Evolutionary conservation across 1,284 basidiomycete genomes (phyloP).

Genomic region (Fomitiporia mediterranea): DNA sequence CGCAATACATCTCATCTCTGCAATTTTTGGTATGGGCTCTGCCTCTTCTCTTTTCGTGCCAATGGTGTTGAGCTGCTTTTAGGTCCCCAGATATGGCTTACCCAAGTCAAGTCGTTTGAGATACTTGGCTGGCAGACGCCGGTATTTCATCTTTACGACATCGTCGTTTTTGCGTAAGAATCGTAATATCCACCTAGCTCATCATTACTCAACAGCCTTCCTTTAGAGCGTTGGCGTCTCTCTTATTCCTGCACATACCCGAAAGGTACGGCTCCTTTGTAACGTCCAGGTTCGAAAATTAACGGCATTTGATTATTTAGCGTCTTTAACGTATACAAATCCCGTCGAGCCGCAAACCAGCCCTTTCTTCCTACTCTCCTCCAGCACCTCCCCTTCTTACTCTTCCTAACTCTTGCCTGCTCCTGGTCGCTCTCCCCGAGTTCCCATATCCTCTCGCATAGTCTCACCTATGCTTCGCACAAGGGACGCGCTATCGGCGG

Average conservation of each 20-base stretch:
- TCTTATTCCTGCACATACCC: conserved; percentile 22
- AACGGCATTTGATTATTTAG: conserved; percentile 3
- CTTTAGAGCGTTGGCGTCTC: conserved; percentile 20
- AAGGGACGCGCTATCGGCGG: conserved; percentile 12
- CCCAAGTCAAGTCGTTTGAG: conserved; percentile 8
- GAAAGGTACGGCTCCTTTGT: conserved; percentile 20
- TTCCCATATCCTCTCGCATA: conserved; percentile 18
- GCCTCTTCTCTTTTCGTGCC: not conserved
- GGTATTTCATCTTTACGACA: conserved; percentile 11
- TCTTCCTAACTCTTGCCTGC: conserved; percentile 21
- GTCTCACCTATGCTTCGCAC: conserved; percentile 1
- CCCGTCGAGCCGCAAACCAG: conserved; percentile 10
- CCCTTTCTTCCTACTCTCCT: conserved; percentile 20
- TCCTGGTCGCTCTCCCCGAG: conserved; percentile 23
- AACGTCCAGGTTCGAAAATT: not conserved
- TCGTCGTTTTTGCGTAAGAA: conserved; percentile 13
- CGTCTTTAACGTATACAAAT: conserved; percentile 22
- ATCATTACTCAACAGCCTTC: not conserved
- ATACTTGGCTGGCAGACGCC: conserved; percentile 7
- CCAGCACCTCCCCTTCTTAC: conserved; percentile 21
- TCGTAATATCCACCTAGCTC: not conserved
- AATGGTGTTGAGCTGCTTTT: not conserved
- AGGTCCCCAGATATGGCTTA: conserved; percentile 23
- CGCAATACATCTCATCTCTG: conserved; percentile 24
- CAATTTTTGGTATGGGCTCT: conserved; percentile 20